phyloP scores from a whole-genome alignment of 345 rosid genomes.

The Aegle marmelos region DNA sequence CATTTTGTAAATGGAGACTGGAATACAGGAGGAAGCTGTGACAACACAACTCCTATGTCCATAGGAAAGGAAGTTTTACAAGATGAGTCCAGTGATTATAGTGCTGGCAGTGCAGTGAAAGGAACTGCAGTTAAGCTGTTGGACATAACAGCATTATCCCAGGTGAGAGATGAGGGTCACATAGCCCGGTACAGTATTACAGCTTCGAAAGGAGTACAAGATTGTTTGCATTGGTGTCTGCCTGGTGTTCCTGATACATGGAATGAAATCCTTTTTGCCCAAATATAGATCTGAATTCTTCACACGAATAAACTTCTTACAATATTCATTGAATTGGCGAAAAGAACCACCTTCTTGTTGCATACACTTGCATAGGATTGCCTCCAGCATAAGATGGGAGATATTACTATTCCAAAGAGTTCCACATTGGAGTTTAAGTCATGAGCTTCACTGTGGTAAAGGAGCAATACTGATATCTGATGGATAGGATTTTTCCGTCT shows the following conservation, averaged over 20 bases:
- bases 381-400: neutral
- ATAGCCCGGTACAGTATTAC: slow-evolving; percentile 60
- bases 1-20: slow-evolving; percentile 83
- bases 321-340: neutral
- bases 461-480: neutral
- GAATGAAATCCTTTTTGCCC: slow-evolving; percentile 63
- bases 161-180: slow-evolving; percentile 80
- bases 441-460: neutral
- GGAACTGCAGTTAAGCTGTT: slow-evolving; percentile 67
- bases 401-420: neutral
- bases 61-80: slow-evolving; percentile 64
- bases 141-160: slow-evolving; percentile 65
- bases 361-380: neutral
- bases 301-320: neutral
- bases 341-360: neutral
- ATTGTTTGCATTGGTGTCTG: slow-evolving; percentile 77
- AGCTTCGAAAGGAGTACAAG: slow-evolving; percentile 54
- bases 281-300: slow-evolving; percentile 17
- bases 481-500: neutral
- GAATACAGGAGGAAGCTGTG: slow-evolving; percentile 87
- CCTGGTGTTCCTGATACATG: slow-evolving; percentile 80
- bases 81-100: slow-evolving; percentile 60
- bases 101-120: slow-evolving; percentile 55
- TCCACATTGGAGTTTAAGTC: neutral
- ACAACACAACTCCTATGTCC: slow-evolving; percentile 72